Conservation (phyloP, 352 stramenopile species). For the Phytophthora crassamura region DNA sequence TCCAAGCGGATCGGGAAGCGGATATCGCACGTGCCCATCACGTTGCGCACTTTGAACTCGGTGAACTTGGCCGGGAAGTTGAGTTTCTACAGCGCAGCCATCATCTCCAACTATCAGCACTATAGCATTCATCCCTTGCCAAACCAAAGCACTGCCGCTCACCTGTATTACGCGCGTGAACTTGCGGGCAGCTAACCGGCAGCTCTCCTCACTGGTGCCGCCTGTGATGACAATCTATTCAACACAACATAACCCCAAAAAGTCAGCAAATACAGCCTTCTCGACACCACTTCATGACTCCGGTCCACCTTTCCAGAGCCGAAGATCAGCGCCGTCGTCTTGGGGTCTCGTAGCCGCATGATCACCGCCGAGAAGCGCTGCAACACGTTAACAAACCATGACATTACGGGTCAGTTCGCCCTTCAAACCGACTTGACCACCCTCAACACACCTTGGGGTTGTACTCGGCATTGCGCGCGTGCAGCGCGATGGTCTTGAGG, state of each 20-base stretch:
- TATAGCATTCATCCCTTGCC: background rate
- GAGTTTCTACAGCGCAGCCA: constrained; percentile 69
- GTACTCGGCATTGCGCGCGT: constrained; percentile 99
- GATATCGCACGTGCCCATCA: constrained; percentile 98
- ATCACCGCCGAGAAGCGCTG: constrained; percentile 97
- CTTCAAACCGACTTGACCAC: background rate
- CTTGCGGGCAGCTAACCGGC: constrained; percentile 82
- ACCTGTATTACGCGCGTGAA: constrained; percentile 89
- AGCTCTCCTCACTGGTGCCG: constrained; percentile 84
- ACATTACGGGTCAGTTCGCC: background rate
- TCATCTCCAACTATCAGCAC: background rate
- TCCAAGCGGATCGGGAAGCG: constrained; percentile 99
- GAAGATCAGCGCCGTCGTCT: constrained; percentile 99
- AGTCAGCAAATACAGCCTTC: background rate
- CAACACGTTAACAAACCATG: background rate
- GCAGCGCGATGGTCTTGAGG: constrained; percentile 97
- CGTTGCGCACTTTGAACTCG: constrained; percentile 97
- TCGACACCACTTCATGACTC: too few relatives aligned
- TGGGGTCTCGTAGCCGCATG: constrained; percentile 95
- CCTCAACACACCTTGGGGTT: constrained; percentile 93
- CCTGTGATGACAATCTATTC: constrained; percentile 88
- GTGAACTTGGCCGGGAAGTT: constrained; percentile 87
- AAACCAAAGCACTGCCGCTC: background rate
- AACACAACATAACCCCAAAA: background rate
- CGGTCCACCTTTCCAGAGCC: constrained; percentile 90